Evolutionary conservation across 495 filamentous ascomycete genomes (phyloP).

Genomic region (Pyronema omphalodes): DNA sequence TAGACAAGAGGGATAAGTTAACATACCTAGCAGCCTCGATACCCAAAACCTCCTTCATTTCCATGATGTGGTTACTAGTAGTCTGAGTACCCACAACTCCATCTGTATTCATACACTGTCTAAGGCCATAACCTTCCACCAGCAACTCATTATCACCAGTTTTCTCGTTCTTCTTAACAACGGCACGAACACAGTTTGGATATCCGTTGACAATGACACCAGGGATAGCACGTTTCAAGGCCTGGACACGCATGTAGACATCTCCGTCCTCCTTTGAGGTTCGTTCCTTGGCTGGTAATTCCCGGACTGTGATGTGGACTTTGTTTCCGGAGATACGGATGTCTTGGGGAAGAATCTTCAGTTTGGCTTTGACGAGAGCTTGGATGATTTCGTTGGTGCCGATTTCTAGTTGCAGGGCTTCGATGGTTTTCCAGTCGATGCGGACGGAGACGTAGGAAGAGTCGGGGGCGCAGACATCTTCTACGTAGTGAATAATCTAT

Average conservation of each 20-base stretch:
- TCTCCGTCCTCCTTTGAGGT: conserved; percentile 37
- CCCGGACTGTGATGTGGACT: conserved; percentile 36
- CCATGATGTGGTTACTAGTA: conserved; percentile 74
- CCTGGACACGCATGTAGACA: conserved; percentile 61
- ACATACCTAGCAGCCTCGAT: conserved; percentile 63
- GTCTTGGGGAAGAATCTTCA: conserved; percentile 43
- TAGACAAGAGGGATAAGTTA: background rate
- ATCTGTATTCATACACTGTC: conserved; percentile 74
- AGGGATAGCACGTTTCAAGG: conserved; percentile 65
- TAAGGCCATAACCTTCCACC: conserved; percentile 87
- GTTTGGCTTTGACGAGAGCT: conserved; percentile 57
- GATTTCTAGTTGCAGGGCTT: conserved; percentile 61
- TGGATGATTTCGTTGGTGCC: conserved; percentile 44
- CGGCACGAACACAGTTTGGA: conserved; percentile 64
- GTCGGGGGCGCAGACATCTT: conserved; percentile 64
- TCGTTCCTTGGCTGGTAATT: conserved; percentile 19
- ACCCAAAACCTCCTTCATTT: conserved; percentile 77
- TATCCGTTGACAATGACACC: conserved; percentile 69
- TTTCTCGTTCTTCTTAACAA: conserved; percentile 49
- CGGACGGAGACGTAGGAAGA: conserved; percentile 53
- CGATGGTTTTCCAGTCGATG: conserved; percentile 58
- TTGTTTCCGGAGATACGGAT: conserved; percentile 32
- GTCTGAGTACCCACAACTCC: conserved; percentile 61
- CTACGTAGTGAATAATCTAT: conserved; percentile 53
- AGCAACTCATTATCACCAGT: conserved; percentile 51